Evolutionary conservation across 2,329 filamentous ascomycete species (phyloP).

Genomic region (Knufia fluminis): DNA sequence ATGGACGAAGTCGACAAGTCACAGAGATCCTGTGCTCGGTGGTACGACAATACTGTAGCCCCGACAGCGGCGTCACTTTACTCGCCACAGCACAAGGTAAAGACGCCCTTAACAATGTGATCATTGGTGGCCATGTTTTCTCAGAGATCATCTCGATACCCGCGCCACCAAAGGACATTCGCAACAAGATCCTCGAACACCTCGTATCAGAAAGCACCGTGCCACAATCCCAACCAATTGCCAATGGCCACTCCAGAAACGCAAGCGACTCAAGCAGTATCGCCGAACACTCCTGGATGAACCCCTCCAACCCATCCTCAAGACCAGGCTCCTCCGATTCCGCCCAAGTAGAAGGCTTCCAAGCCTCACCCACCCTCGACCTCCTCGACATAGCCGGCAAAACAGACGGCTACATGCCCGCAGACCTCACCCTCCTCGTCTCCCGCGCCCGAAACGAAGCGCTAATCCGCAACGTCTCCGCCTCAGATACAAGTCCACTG

Average conservation of each 20-base stretch:
- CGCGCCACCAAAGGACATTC: constrained; percentile 84
- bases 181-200: constrained; percentile 72
- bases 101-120: constrained; percentile 79
- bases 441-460: constrained; percentile 85
- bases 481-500: constrained; percentile 44
- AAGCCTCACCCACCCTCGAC: constrained; percentile 68
- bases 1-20: constrained; percentile 81
- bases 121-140: constrained; percentile 85
- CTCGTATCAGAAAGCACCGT: constrained; percentile 46
- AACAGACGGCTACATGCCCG: constrained; percentile 97
- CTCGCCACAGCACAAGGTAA: constrained; percentile 89
- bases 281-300: constrained; percentile 63
- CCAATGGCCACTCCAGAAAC: constrained; percentile 32
- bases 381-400: constrained; percentile 87
- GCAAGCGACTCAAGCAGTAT: constrained; percentile 26
- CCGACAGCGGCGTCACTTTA: constrained; percentile 71
- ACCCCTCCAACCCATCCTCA: constrained; percentile 51
- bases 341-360: constrained; percentile 50
- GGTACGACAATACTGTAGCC: constrained; percentile 72
- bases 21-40: constrained; percentile 80
- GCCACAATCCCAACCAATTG: constrained; percentile 33
- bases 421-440: constrained; percentile 77
- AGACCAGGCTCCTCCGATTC: constrained; percentile 34
- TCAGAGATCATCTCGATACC: constrained; percentile 83
- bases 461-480: constrained; percentile 68